A percentile compares a stretch with the other conserved stretches of the same genome.
These are phyloP conservation scores for Conticribra weissflogii DNA, from an alignment of 108 stramenopile genomes.

Conservation along the genomic window DNA sequence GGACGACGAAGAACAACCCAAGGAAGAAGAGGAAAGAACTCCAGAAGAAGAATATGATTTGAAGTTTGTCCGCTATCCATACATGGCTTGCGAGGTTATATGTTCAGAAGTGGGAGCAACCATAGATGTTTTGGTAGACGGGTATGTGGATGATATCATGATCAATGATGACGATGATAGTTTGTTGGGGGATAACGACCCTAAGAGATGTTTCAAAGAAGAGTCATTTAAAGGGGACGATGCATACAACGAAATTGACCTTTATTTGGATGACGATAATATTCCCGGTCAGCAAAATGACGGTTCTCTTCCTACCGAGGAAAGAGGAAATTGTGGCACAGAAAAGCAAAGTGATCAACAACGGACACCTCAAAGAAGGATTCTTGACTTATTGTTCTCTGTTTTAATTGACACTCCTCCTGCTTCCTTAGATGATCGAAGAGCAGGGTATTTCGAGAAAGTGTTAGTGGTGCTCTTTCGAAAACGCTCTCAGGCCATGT, in stretches of 20 bases:
- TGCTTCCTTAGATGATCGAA: slow-evolving; percentile 83
- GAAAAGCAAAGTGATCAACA: not conserved
- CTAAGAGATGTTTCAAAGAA: too few relatives aligned
- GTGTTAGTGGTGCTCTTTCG: slow-evolving; percentile 78
- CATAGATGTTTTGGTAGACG: slow-evolving; percentile 78
- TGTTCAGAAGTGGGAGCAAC: slow-evolving; percentile 91
- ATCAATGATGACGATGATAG: slow-evolving; percentile 40
- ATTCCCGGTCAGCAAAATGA: slow-evolving; percentile 8
- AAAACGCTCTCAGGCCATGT: slow-evolving; percentile 61
- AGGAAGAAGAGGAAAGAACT: slow-evolving; percentile 23
- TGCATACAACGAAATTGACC: slow-evolving; percentile 1
- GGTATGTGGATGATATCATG: slow-evolving; percentile 51
- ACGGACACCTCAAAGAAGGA: slow-evolving; percentile 12
- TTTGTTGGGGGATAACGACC: slow-evolving; percentile 9
- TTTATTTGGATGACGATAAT: slow-evolving; percentile 11
- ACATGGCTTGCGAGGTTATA: slow-evolving; percentile 96
- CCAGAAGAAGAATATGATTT: slow-evolving; percentile 51
- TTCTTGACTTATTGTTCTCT: slow-evolving; percentile 80
- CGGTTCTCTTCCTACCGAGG: not conserved
- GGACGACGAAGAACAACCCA: slow-evolving; percentile 7
- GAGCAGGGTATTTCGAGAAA: slow-evolving; percentile 97
- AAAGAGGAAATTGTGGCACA: slow-evolving; percentile 2
- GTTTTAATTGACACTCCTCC: slow-evolving; percentile 72
- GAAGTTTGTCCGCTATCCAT: slow-evolving; percentile 80
- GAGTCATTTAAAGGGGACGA: too few relatives aligned